These are phyloP conservation scores for Dendrobium nobile DNA, from an alignment of 106 monocot species.

Conservation along the genomic window DNA sequence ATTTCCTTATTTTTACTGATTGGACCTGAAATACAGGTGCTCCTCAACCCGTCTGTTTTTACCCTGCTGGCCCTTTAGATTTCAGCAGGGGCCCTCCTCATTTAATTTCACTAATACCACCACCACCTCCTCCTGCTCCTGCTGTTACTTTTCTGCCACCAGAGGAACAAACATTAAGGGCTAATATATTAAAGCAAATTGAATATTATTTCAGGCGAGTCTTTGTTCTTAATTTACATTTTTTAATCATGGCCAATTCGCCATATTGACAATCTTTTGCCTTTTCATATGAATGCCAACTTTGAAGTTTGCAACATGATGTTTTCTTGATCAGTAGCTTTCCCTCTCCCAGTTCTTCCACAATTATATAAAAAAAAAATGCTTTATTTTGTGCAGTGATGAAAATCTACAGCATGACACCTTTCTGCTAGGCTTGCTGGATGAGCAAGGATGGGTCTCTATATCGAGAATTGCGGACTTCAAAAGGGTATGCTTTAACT, in stretches of 20 bases:
- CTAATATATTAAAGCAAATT: slow-evolving; percentile 59
- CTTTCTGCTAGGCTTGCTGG: slow-evolving; percentile 59
- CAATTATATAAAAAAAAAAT: not conserved
- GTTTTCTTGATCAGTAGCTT: not conserved
- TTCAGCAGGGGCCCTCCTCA: slow-evolving; percentile 45
- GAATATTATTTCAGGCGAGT: slow-evolving; percentile 92
- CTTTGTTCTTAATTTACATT: not conserved
- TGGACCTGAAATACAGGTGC: slow-evolving; percentile 34
- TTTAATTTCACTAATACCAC: slow-evolving; percentile 22
- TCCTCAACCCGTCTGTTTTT: slow-evolving; percentile 49
- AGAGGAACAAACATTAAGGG: slow-evolving; percentile 20
- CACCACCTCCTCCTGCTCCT: slow-evolving; percentile 23
- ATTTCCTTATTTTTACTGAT: slow-evolving; percentile 1
- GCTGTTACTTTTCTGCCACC: slow-evolving; percentile 16
- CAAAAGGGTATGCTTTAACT: slow-evolving; percentile 55
- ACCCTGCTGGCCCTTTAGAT: slow-evolving; percentile 47
- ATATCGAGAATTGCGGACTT: slow-evolving; percentile 82
- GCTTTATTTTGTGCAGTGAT: slow-evolving; percentile 45
- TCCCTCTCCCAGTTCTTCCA: not conserved
- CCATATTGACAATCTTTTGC: not conserved
- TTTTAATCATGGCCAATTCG: not conserved
- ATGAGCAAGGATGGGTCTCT: slow-evolving; percentile 77
- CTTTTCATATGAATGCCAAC: not conserved
- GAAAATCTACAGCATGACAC: slow-evolving; percentile 53
- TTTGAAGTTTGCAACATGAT: not conserved